Evolutionary conservation across 164 flowering plant species (phyloP).

Genomic region (Magnolia changhungtana): DNA sequence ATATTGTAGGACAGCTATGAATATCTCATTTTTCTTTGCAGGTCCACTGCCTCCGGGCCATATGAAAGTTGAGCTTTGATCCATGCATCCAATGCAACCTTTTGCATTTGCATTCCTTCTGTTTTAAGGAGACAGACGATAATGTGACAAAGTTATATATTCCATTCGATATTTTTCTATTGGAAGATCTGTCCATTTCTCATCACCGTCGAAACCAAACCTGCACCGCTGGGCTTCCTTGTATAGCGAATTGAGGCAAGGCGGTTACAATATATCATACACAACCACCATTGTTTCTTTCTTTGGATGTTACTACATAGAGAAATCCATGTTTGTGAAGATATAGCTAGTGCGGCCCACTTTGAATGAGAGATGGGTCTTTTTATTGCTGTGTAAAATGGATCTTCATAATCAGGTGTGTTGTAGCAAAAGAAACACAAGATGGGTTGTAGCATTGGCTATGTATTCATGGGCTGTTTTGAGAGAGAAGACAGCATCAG

Average conservation of each 20-base stretch:
- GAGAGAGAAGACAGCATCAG: too few relatives aligned
- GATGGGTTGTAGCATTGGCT: not conserved
- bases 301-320: not conserved
- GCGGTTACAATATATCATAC: not conserved
- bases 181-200: not conserved
- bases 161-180: not conserved
- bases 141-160: not conserved
- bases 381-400: slow-evolving; percentile 4
- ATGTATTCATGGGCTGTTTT: not conserved
- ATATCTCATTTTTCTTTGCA: slow-evolving; percentile 24
- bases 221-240: not conserved
- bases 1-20: not conserved
- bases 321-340: slow-evolving; percentile 20
- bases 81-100: not conserved
- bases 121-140: not conserved
- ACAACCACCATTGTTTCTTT: slow-evolving; percentile 13
- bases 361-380: not conserved
- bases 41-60: slow-evolving; percentile 41
- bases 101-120: slow-evolving; percentile 2
- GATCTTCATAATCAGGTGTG: slow-evolving; percentile 2
- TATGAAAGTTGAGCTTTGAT: slow-evolving; percentile 64
- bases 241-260: slow-evolving; percentile 12
- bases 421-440: not conserved
- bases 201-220: not conserved
- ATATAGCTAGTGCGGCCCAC: slow-evolving; percentile 6